Conservation (phyloP, 2,329 filamentous ascomycete genomes). For the Aspergillus texensis region DNA sequence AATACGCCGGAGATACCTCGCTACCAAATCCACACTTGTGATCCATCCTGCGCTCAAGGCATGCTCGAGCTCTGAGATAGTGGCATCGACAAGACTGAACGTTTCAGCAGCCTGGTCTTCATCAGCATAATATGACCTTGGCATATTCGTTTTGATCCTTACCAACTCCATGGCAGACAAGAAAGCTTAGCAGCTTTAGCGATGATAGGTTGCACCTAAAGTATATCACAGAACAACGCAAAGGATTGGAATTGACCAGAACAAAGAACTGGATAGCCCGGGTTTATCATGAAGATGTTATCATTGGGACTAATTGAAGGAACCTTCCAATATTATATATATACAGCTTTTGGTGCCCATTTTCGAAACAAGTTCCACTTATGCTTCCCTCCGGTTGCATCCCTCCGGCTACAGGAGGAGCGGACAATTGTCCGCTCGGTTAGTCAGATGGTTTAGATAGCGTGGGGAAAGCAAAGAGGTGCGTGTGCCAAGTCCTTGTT, state of each 20-base stretch:
- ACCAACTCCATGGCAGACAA: not conserved
- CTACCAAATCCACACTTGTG: conserved; percentile 51
- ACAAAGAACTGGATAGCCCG: not conserved
- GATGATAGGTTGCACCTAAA: not conserved
- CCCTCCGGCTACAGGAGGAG: not conserved
- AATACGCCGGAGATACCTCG: conserved; percentile 53
- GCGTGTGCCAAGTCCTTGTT: not conserved
- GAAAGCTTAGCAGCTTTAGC: not conserved
- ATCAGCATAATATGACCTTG: not conserved
- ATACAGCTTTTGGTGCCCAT: not conserved
- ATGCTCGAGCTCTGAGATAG: conserved; percentile 47
- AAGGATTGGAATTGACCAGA: not conserved
- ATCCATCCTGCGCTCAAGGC: conserved; percentile 45
- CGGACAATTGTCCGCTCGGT: conserved; percentile 10
- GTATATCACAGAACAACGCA: not conserved
- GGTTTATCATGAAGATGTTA: not conserved
- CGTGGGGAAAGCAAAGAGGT: not conserved
- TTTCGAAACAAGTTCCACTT: not conserved
- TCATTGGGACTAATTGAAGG: not conserved
- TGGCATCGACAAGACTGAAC: conserved; percentile 50
- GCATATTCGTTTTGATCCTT: not conserved
- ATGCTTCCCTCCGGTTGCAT: not conserved
- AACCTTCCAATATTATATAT: not conserved
- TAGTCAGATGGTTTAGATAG: not conserved
- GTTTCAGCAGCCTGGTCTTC: conserved; percentile 1